phyloP scores from a whole-genome alignment of 345 rosid genomes.

The Hibiscus syriacus region DNA sequence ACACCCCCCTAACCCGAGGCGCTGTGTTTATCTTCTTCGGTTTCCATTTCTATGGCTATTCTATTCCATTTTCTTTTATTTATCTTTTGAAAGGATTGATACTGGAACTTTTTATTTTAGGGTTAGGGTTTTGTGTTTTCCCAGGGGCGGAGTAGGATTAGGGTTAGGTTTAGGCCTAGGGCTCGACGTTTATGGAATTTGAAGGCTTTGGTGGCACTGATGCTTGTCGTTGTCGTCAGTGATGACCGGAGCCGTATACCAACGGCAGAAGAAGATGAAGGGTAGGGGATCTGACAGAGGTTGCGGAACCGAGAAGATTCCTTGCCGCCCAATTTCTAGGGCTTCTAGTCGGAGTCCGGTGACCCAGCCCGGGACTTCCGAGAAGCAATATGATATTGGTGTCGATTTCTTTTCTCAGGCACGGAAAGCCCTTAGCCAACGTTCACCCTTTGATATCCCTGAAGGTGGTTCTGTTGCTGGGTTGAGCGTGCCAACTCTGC shows the following conservation, averaged over 20 bases:
- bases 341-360: constrained; percentile 20
- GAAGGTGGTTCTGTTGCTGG: constrained; percentile 45
- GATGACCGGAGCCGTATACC: constrained; percentile 78
- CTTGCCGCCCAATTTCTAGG: constrained; percentile 41
- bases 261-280: constrained; percentile 67
- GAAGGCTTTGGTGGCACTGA: no score
- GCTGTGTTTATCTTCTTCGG: constrained; percentile 17
- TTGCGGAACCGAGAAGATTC: constrained; percentile 71
- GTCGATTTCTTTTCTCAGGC: constrained; percentile 77
- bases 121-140: no score
- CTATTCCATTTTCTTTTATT: no score
- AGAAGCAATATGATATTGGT: constrained; percentile 29
- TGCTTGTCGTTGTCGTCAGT: constrained; percentile 42
- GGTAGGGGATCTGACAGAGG: constrained; percentile 88
- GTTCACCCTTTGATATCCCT: constrained; percentile 63
- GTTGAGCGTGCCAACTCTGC: constrained; percentile 42
- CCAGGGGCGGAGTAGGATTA: no score
- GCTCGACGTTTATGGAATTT: no score
- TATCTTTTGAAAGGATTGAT: no score
- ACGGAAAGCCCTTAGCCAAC: constrained; percentile 59
- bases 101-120: no score
- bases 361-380: constrained; percentile 7
- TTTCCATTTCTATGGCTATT: no score
- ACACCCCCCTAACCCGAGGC: no score
- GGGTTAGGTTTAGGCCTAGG: constrained; percentile 17